Conservation (phyloP, 83 land plant species). For the Larix sibirica region DNA sequence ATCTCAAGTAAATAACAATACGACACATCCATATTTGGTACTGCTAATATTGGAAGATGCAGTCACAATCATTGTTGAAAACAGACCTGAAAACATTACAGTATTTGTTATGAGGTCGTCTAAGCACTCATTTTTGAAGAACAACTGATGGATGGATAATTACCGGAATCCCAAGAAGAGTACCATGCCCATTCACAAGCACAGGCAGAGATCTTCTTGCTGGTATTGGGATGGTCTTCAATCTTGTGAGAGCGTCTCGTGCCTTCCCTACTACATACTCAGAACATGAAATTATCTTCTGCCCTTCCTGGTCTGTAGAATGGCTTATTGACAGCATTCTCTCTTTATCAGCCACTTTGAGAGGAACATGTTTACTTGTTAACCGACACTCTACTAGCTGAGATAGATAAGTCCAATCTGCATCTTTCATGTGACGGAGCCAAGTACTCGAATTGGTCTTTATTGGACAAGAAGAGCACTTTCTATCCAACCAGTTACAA, state of each 20-base stretch:
- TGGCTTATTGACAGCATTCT: background rate
- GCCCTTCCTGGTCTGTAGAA: background rate
- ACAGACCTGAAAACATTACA: background rate
- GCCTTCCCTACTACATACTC: constrained; percentile 47
- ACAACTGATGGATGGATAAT: background rate
- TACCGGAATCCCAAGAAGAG: constrained; percentile 77
- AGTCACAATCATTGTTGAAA: background rate
- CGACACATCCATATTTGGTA: background rate
- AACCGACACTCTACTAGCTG: constrained; percentile 27
- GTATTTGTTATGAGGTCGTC: background rate
- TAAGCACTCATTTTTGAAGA: background rate
- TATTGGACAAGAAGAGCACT: constrained; percentile 38
- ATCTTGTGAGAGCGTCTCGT: constrained; percentile 34
- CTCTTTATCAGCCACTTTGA: constrained; percentile 1
- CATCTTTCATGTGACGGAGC: constrained; percentile 71
- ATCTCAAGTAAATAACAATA: background rate
- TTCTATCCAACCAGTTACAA: constrained; percentile 9
- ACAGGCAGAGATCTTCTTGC: constrained; percentile 83
- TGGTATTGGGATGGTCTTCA: constrained; percentile 64
- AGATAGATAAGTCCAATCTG: constrained; percentile 70
- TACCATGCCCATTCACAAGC: constrained; percentile 49
- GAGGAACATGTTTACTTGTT: background rate
- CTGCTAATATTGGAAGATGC: background rate
- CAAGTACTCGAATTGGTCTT: constrained; percentile 24
- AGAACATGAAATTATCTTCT: constrained; percentile 4